These are phyloP conservation scores for Crithidia fasciculata DNA, from an alignment of 208 protist species.

Conservation along the genomic window DNA sequence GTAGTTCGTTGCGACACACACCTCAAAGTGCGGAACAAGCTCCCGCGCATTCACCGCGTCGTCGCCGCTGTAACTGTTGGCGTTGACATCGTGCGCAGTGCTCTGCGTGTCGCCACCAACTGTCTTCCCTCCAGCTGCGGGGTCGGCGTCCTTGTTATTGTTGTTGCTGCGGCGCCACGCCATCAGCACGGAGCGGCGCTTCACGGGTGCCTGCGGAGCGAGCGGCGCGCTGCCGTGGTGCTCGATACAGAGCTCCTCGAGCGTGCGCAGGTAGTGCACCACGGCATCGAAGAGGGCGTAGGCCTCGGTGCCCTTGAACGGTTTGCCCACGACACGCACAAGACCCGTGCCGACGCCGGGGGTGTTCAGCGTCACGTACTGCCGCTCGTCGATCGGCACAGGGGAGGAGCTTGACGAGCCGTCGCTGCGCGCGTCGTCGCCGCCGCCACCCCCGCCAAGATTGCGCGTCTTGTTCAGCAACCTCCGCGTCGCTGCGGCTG, in stretches of 20 bases:
- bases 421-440: slow-evolving; percentile 10
- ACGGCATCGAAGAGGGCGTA: slow-evolving; percentile 71
- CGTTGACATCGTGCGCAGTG: neutral
- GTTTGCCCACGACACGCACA: slow-evolving; percentile 17
- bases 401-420: neutral
- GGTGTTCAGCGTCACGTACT: slow-evolving; percentile 18
- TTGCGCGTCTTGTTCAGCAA: neutral
- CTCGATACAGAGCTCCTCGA: slow-evolving; percentile 36
- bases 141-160: neutral
- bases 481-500: slow-evolving; percentile 7
- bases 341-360: slow-evolving; percentile 2
- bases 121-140: too few relatives aligned
- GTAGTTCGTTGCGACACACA: slow-evolving; percentile 65
- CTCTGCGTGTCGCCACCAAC: neutral
- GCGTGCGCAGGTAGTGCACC: slow-evolving; percentile 47
- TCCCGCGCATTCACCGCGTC: neutral
- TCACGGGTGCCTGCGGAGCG: slow-evolving; percentile 4
- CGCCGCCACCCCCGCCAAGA: neutral
- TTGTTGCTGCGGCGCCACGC: slow-evolving; percentile 22
- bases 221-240: slow-evolving; percentile 21
- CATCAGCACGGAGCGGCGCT: slow-evolving; percentile 28
- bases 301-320: slow-evolving; percentile 46
- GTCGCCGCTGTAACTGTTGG: neutral
- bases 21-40: slow-evolving; percentile 48
- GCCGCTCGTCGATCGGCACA: neutral